phyloP scores from a whole-genome alignment of 768 basidiomycete species.

The Lactifluus piperatus region DNA sequence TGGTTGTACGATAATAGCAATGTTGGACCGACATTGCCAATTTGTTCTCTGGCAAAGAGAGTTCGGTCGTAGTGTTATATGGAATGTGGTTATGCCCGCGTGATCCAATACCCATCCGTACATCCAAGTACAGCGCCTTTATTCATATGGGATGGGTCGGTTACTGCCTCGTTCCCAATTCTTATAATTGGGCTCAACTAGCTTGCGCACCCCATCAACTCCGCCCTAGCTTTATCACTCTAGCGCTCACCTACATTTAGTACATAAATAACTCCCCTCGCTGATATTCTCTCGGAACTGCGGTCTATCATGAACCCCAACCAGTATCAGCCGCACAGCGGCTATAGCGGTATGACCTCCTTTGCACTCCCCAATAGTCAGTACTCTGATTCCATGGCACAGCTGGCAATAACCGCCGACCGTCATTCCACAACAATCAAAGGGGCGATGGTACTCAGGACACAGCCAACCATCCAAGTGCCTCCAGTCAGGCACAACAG shows the following conservation, averaged over 20 bases:
- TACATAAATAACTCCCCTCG: no score
- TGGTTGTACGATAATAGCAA: not conserved
- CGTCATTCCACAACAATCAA: not conserved
- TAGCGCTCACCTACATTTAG: not conserved
- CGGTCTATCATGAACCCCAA: slow-evolving; percentile 7
- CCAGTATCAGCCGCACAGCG: not conserved
- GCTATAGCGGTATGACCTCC: not conserved
- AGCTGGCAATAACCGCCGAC: no score
- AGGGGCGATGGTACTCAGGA: not conserved
- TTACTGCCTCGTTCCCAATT: slow-evolving; percentile 12
- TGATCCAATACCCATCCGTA: no score
- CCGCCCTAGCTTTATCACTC: not conserved
- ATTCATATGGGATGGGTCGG: not conserved
- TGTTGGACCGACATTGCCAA: not conserved
- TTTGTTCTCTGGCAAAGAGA: not conserved
- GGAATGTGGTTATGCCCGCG: not conserved
- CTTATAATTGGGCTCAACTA: not conserved
- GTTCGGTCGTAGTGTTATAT: not conserved
- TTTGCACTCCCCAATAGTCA: not conserved
- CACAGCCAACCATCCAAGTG: not conserved
- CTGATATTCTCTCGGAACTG: not conserved
- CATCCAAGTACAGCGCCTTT: slow-evolving; percentile 6
- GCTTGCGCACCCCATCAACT: not conserved
- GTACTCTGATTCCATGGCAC: not conserved
- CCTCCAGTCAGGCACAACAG: not conserved